Conservation (phyloP, 192 early-diverging fungal species). For the Jimgerdemannia flammicorona region DNA sequence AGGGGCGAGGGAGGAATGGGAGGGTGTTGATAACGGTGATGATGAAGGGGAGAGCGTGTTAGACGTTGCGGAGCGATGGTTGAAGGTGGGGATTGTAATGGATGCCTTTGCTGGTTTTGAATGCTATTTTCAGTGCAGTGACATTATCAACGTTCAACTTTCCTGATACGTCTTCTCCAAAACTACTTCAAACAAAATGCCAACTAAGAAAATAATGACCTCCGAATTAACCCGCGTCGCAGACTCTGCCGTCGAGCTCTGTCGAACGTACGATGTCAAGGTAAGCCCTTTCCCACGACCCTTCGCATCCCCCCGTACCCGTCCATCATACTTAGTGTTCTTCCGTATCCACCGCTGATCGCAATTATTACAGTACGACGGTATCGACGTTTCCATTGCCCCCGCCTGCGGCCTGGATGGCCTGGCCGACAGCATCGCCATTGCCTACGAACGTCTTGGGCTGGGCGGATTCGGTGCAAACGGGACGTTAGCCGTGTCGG, state of each 20-base stretch:
- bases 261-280: neutral
- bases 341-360: no score
- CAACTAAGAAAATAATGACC: conserved; percentile 1
- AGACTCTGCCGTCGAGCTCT: neutral
- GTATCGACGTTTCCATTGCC: conserved; percentile 15
- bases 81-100: neutral
- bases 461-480: conserved; percentile 7
- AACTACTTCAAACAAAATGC: neutral
- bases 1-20: neutral
- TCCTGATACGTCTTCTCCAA: neutral
- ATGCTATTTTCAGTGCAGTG: no score
- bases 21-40: no score
- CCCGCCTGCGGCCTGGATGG: conserved; percentile 6
- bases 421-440: neutral
- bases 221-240: conserved; percentile 2
- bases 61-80: neutral
- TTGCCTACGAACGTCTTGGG: conserved; percentile 7
- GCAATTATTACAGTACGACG: conserved; percentile 1
- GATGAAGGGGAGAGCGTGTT: neutral
- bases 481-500: conserved; percentile 12
- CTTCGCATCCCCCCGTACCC: neutral
- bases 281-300: no score
- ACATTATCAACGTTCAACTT: no score
- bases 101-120: neutral
- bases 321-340: neutral